Evolutionary conservation across 345 rosid genomes (phyloP), one percentile per base, ranked within the genome.

Genomic region (Sapria himalayana): DNA sequence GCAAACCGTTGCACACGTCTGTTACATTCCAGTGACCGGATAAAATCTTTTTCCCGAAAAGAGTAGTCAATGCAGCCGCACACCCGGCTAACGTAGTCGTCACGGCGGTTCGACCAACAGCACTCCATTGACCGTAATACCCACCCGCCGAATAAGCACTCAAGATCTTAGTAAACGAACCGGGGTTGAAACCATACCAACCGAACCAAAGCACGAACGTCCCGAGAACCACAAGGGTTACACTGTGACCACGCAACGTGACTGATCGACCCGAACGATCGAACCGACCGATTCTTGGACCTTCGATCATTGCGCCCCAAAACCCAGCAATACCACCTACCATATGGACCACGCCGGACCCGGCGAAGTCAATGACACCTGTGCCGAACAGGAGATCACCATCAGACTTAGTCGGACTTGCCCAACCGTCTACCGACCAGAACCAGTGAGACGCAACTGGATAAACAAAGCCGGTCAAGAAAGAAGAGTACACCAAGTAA

Each of bases 361-460:
- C 92, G 1, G 85, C 81, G 14, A 78, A 78, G 29, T 78, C 92
- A 4, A 81, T 81, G 20, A 70, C 81, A 1, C 96, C 96, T 0
- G 73, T 52, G 0, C 84, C 70, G 22, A 75, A 78, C 23, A 81
- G 52, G 21, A 73, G 59, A 49, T 71, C 59, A 17, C 15, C n/a
- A 3, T 3, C 36, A 1, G 38, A 0, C 33, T 58, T 62, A 1
- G 52, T 29, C 0, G 96, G 67, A 21, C 91, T 80, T 9, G 85
- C 93, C 93, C 96, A 85, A 6, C 96, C 96, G 18, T 79, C 91
- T 0, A 5, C 1, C 1, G 96, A 65, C 96, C 96, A 85, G 51
- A 85, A 76, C 95, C 95, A 85, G 39, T 85, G 95, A 19, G 95
- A 61, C 7, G 79, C 89, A 4, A 85, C 80, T 0, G 96, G 96